Conservation (phyloP, 345 rosid species). For the Populus pruinosa region DNA sequence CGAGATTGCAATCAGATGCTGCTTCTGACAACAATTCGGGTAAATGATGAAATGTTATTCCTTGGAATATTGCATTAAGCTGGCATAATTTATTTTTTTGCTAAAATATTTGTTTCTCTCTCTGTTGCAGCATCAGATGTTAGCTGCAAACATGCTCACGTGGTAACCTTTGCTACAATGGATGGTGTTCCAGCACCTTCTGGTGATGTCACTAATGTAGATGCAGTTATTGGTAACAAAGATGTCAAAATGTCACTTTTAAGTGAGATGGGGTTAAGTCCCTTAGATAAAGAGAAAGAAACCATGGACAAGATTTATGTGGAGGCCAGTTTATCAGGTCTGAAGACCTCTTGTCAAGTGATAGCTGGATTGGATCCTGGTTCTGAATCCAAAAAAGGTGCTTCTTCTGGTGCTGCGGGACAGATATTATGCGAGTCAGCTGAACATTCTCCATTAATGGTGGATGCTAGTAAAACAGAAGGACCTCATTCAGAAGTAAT, state of each 20-base stretch:
- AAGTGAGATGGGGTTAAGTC: slow-evolving; percentile 9
- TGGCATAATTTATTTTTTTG: not conserved
- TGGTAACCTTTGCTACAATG: slow-evolving; percentile 1
- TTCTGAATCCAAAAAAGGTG: slow-evolving; percentile 24
- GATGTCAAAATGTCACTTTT: slow-evolving; percentile 25
- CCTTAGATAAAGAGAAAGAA: slow-evolving; percentile 23
- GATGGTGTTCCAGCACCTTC: slow-evolving; percentile 19
- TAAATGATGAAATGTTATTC: slow-evolving; percentile 24
- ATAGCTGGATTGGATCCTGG: slow-evolving; percentile 19
- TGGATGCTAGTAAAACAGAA: slow-evolving; percentile 31
- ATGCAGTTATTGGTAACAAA: slow-evolving; percentile 26
- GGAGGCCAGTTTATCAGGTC: slow-evolving; percentile 23
- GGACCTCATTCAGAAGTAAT: slow-evolving; percentile 19
- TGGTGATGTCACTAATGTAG: slow-evolving; percentile 15
- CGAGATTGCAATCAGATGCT: slow-evolving; percentile 33
- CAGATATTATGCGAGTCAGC: slow-evolving; percentile 15
- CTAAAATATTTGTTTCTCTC: not conserved
- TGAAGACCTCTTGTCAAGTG: slow-evolving; percentile 27
- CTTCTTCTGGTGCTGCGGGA: slow-evolving; percentile 22
- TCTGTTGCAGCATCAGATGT: slow-evolving; percentile 1
- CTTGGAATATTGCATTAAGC: slow-evolving; percentile 2
- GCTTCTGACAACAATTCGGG: slow-evolving; percentile 36
- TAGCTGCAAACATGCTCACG: slow-evolving; percentile 7
- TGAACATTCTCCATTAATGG: slow-evolving; percentile 23
- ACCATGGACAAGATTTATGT: slow-evolving; percentile 11